Conservation (phyloP, 2,329 filamentous ascomycete species). For the Sporothrix inflata region DNA sequence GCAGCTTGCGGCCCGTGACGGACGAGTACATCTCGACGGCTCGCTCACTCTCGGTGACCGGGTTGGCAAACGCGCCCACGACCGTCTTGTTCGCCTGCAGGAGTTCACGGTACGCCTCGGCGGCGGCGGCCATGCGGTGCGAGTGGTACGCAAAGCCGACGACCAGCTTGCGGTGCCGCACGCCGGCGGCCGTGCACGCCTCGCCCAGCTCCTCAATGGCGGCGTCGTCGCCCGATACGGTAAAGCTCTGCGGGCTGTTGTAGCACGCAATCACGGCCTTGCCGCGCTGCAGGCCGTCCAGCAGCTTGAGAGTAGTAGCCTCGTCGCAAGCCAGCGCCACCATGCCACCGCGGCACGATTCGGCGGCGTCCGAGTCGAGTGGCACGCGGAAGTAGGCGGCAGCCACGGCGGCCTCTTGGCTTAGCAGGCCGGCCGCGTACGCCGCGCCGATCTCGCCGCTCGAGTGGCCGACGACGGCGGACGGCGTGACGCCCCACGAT, state of each 20-base stretch:
- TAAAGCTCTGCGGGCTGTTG: constrained; percentile 45
- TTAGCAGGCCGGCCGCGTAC: constrained; percentile 52
- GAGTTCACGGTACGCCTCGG: constrained; percentile 34
- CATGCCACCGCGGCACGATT: constrained; percentile 48
- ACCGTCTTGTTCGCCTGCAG: constrained; percentile 33
- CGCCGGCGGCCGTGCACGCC: constrained; percentile 23
- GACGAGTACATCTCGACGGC: constrained; percentile 37
- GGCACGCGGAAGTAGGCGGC: constrained; percentile 52
- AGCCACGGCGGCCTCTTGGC: constrained; percentile 46
- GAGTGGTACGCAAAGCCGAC: constrained; percentile 44
- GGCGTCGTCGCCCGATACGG: constrained; percentile 40
- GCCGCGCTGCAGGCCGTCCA: constrained; percentile 36
- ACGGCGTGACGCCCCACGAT: constrained; percentile 41
- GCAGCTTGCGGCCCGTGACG: constrained; percentile 32
- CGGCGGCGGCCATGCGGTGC: constrained; percentile 37
- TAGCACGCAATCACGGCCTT: constrained; percentile 39
- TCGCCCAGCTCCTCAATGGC: constrained; percentile 31
- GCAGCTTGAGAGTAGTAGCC: constrained; percentile 42
- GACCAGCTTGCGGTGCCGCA: constrained; percentile 38
- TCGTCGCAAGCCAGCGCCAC: constrained; percentile 47
- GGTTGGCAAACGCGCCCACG: constrained; percentile 17
- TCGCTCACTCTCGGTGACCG: background rate
- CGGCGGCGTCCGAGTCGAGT: constrained; percentile 35
- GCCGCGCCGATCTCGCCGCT: constrained; percentile 56
- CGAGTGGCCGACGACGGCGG: constrained; percentile 52